Conservation (phyloP, 768 basidiomycete species). For the Tubosaeta brunneosetosa region DNA sequence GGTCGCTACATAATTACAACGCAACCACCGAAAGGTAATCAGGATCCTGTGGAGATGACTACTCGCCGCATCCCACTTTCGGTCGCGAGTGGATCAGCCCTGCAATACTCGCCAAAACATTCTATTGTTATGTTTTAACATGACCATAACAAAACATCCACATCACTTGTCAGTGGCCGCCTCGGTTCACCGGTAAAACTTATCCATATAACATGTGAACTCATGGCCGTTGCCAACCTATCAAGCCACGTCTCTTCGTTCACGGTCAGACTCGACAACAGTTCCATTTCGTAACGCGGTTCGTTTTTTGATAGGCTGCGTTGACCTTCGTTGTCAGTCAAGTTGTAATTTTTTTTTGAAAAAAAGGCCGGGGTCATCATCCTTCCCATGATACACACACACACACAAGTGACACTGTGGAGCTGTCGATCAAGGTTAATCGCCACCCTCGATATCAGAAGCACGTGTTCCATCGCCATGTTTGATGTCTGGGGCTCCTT, state of each 20-base stretch:
- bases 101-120: too few relatives aligned
- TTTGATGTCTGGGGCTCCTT: conserved; percentile 1
- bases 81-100: background rate
- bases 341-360: background rate
- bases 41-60: background rate
- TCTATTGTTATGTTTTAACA: background rate
- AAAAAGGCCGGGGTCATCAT: background rate
- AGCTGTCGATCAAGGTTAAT: conserved; percentile 1
- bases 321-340: background rate
- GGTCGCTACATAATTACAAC: background rate
- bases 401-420: background rate
- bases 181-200: background rate
- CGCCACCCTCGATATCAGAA: background rate
- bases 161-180: background rate
- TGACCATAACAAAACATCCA: background rate
- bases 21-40: background rate
- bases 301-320: background rate
- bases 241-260: background rate
- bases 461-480: conserved; percentile 4
- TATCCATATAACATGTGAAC: background rate
- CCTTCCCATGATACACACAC: background rate
- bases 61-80: background rate
- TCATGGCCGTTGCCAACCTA: background rate
- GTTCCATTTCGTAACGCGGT: background rate
- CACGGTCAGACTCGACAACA: background rate